Evolutionary conservation across 108 stramenopile species (phyloP).

Genomic region (Nitzschia inconspicua): DNA sequence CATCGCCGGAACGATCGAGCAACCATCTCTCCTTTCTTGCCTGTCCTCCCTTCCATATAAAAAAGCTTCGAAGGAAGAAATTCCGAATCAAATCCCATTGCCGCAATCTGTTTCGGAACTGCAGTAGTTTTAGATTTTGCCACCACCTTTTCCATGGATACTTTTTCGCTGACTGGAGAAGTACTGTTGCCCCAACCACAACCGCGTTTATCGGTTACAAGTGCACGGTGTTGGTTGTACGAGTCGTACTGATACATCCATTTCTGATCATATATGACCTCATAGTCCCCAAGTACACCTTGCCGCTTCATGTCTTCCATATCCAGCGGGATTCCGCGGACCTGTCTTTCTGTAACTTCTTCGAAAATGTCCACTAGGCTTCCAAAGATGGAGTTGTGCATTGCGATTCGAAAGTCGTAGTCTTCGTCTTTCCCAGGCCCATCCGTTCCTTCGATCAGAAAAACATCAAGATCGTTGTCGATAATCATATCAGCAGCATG

Average conservation of each 20-base stretch:
- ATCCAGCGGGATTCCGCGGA: background rate
- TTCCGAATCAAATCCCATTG: no score
- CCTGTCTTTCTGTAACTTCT: background rate
- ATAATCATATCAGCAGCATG: constrained; percentile 4
- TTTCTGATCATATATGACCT: background rate
- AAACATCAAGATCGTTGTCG: constrained; percentile 18
- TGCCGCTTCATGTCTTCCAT: background rate
- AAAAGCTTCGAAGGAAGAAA: no score
- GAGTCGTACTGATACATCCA: no score
- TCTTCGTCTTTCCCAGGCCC: constrained; percentile 2
- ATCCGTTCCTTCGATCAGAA: background rate
- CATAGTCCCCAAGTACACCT: background rate
- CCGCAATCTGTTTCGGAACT: background rate
- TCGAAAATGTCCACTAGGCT: constrained; percentile 2
- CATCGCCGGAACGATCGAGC: background rate
- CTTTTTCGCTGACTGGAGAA: no score
- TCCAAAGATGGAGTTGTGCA: background rate
- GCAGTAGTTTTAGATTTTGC: no score
- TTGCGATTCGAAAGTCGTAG: constrained; percentile 13
- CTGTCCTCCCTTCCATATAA: background rate
- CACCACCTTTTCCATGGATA: no score
- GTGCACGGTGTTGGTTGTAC: no score
- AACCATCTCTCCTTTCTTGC: background rate
- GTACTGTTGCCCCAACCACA: no score
- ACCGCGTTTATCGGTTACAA: background rate